Evolutionary conservation across 495 filamentous ascomycete species (phyloP).

Genomic region (Aeminium ludgeri): DNA sequence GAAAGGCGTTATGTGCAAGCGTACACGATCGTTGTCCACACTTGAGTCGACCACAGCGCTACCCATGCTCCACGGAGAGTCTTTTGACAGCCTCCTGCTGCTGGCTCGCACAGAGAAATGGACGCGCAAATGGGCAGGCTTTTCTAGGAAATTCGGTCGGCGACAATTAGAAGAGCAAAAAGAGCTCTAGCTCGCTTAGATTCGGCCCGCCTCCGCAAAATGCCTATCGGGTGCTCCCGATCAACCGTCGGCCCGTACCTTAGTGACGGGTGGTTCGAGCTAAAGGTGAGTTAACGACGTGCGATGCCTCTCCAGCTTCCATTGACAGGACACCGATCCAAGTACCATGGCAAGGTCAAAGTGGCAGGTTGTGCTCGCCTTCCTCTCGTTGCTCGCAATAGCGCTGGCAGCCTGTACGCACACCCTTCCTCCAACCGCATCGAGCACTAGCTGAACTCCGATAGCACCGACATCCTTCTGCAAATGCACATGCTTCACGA

Average conservation of each 20-base stretch:
- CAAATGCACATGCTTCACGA: constrained; percentile 91
- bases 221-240: too few species aligned
- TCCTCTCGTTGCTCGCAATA: constrained; percentile 17
- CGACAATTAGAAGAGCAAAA: too few species aligned
- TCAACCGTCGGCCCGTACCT: too few species aligned
- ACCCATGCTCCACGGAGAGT: not conserved
- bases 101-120: too few species aligned
- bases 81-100: too few species aligned
- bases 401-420: constrained; percentile 22
- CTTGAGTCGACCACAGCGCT: not conserved
- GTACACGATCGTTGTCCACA: constrained; percentile 22
- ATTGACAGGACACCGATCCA: too few species aligned
- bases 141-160: not conserved
- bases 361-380: constrained; percentile 8
- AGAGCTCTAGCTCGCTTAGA: too few species aligned
- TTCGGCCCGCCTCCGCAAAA: too few species aligned
- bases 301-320: too few species aligned
- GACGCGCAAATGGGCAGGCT: not conserved
- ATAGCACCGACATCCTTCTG: constrained; percentile 64
- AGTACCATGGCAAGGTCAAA: constrained; percentile 3
- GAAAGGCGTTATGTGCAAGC: constrained; percentile 78
- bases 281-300: too few species aligned
- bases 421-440: not conserved
- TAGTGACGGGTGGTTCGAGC: too few species aligned
- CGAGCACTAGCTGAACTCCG: not conserved